Evolutionary conservation across 768 basidiomycete species (phyloP).

Genomic region (Phaffia tasmanica): DNA sequence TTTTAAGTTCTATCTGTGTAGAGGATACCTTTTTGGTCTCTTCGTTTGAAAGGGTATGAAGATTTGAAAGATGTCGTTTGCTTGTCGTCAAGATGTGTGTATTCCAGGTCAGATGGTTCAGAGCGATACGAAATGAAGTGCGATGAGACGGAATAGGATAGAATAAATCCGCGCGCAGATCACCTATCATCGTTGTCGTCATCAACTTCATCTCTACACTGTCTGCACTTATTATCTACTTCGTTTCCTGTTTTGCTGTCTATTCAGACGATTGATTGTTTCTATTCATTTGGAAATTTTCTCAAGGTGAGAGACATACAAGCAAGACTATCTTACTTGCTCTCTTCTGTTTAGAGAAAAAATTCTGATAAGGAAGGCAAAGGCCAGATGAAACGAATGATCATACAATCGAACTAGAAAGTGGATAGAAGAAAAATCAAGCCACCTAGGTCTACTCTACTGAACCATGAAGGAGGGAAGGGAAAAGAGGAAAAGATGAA

Average conservation of each 20-base stretch:
- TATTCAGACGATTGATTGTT: not conserved
- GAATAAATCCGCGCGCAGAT: not conserved
- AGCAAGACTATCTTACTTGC: not conserved
- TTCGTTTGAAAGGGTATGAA: too few species aligned
- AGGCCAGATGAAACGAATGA: not conserved
- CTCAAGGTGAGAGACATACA: not conserved
- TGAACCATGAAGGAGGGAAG: constrained; percentile 1
- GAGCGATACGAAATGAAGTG: too few species aligned
- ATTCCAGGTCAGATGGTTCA: too few species aligned
- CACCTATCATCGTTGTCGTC: not conserved
- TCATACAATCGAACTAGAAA: not conserved
- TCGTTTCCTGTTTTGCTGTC: not conserved
- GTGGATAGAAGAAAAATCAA: not conserved
- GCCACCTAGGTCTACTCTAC: not conserved
- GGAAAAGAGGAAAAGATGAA: not conserved
- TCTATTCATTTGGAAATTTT: not conserved
- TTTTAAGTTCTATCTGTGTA: too few species aligned
- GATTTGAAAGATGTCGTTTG: too few species aligned
- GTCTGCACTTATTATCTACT: not conserved
- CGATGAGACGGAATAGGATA: not conserved
- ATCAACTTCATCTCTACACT: not conserved
- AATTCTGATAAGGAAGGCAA: not conserved
- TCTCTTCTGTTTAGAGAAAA: not conserved
- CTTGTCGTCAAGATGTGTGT: too few species aligned
- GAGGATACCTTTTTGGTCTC: too few species aligned